These are phyloP conservation scores for Mycena olivaceomarginata DNA, from an alignment of 768 basidiomycete genomes.

Conservation along the genomic window DNA sequence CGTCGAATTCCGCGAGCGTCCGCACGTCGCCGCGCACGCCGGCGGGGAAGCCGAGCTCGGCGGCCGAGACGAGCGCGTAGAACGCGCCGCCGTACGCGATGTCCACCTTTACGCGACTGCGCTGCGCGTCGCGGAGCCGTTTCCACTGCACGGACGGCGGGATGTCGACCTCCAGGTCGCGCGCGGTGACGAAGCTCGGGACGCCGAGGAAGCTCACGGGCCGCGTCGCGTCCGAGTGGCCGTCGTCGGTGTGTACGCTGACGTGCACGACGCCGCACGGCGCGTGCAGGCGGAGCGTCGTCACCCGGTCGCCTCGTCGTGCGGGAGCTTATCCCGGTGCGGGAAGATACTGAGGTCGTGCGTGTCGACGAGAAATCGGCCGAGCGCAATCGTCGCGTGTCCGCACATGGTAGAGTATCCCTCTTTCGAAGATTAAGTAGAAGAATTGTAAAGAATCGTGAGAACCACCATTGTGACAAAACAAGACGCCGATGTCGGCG, in stretches of 20 bases:
- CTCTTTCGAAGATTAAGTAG: slow-evolving; percentile 46
- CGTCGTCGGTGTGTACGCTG: slow-evolving; percentile 50
- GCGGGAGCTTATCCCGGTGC: slow-evolving; percentile 46
- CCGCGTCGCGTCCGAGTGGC: slow-evolving; percentile 52
- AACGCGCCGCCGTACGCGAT: slow-evolving; percentile 63
- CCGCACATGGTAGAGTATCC: slow-evolving; percentile 67
- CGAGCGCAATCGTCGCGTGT: slow-evolving; percentile 63
- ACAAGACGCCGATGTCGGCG: slow-evolving; percentile 64
- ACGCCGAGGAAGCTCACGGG: slow-evolving; percentile 59
- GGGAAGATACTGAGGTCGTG: slow-evolving; percentile 56
- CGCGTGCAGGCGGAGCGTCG: slow-evolving; percentile 56
- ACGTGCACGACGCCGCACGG: slow-evolving; percentile 61
- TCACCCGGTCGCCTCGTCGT: slow-evolving; percentile 43
- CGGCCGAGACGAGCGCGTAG: slow-evolving; percentile 59
- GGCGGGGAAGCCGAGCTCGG: slow-evolving; percentile 57
- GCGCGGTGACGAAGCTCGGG: slow-evolving; percentile 56
- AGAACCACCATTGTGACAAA: slow-evolving; percentile 62
- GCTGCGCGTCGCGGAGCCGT: slow-evolving; percentile 40
- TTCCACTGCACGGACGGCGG: slow-evolving; percentile 53
- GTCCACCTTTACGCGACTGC: slow-evolving; percentile 51
- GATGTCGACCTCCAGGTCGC: slow-evolving; percentile 52
- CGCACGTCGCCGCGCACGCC: slow-evolving; percentile 40
- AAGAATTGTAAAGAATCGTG: not conserved
- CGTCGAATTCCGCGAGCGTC: slow-evolving; percentile 50
- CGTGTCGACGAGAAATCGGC: slow-evolving; percentile 62